A percentile compares a stretch with the other conserved stretches of the same genome.
Conservation (phyloP, 257 asterid species). For the Solanum phureja region DNA sequence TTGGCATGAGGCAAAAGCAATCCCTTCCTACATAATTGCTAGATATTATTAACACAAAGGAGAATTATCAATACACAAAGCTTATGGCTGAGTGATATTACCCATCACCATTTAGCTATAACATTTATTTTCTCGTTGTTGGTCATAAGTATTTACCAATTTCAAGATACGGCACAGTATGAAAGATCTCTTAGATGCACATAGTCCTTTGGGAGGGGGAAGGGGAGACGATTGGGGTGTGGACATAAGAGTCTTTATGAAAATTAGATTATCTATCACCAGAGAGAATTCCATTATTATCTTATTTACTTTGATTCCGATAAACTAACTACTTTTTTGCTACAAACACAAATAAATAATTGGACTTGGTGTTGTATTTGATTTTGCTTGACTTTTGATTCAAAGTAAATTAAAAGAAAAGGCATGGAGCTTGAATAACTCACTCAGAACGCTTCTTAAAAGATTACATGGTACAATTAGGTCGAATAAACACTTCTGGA, state of each 20-base stretch:
- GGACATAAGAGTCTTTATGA: background rate
- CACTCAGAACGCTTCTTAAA: background rate
- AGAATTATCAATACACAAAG: background rate
- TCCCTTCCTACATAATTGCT: slow-evolving; percentile 55
- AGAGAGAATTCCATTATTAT: background rate
- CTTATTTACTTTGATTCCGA: background rate
- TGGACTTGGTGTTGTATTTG: background rate
- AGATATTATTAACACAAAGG: background rate
- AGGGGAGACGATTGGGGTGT: background rate
- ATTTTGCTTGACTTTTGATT: background rate
- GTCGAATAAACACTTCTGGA: background rate
- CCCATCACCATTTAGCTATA: background rate
- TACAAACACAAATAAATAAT: background rate
- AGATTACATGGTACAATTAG: background rate
- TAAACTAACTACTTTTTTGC: background rate
- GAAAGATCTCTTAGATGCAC: background rate
- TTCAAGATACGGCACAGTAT: background rate
- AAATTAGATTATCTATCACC: background rate
- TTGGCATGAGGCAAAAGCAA: slow-evolving; percentile 95
- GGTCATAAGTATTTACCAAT: background rate
- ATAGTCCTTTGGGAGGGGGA: background rate
- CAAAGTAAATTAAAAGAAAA: background rate
- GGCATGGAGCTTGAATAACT: background rate
- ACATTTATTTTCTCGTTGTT: background rate
- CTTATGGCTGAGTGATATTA: background rate